A percentile compares a stretch with the other conserved stretches of the same genome.
These are phyloP conservation scores for Niebla homalea DNA, from an alignment of 495 filamentous ascomycete species.

Conservation along the genomic window DNA sequence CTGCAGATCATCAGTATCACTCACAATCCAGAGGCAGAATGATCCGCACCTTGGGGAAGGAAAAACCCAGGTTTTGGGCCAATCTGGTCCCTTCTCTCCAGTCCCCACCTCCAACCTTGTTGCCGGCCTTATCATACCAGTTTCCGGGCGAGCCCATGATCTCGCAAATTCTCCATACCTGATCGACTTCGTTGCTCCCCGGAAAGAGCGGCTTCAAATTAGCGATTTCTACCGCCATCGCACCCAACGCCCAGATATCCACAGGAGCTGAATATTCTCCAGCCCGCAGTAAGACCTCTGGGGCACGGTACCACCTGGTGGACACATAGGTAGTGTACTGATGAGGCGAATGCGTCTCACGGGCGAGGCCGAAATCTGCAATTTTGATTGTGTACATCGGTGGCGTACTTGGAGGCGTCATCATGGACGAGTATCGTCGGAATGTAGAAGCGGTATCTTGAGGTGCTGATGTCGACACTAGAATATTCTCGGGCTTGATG, in stretches of 20 bases:
- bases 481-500: slow-evolving; percentile 98
- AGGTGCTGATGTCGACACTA: slow-evolving; percentile 82
- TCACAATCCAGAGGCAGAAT: background rate
- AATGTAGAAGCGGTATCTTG: slow-evolving; percentile 70
- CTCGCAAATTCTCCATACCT: slow-evolving; percentile 98
- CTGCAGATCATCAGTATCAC: slow-evolving; percentile 28
- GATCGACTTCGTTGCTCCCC: slow-evolving; percentile 95
- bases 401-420: slow-evolving; percentile 89
- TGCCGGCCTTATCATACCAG: slow-evolving; percentile 87
- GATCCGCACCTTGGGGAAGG: slow-evolving; percentile 67
- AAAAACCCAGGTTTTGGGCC: slow-evolving; percentile 92
- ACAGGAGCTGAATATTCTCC: slow-evolving; percentile 97
- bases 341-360: slow-evolving; percentile 90
- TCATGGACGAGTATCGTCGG: slow-evolving; percentile 78
- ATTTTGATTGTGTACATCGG: slow-evolving; percentile 95
- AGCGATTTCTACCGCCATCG: slow-evolving; percentile 99
- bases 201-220: slow-evolving; percentile 96
- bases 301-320: slow-evolving; percentile 95
- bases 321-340: slow-evolving; percentile 99
- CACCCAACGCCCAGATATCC: slow-evolving; percentile 95
- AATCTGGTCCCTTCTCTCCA: slow-evolving; percentile 91
- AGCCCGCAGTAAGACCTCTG: slow-evolving; percentile 85
- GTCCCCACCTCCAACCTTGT: slow-evolving; percentile 85
- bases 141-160: slow-evolving; percentile 99
- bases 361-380: slow-evolving; percentile 95